These are phyloP conservation scores for Euclidium syriacum DNA, from an alignment of 345 rosid species.

Conservation along the genomic window DNA sequence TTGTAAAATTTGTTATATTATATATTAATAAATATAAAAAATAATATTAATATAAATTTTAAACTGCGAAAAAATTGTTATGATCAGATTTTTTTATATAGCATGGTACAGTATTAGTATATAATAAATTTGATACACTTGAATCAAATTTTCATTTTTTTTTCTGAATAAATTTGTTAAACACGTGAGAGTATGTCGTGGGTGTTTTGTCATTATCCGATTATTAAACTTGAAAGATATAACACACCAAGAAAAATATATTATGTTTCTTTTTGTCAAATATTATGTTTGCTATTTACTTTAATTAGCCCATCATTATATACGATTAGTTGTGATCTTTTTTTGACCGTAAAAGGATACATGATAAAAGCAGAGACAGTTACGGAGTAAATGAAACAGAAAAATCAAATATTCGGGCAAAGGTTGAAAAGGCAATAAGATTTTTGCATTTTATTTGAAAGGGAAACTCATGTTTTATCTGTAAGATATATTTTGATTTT, in stretches of 20 bases:
- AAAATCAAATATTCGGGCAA: constrained; percentile 2
- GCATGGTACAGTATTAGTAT: too few species aligned
- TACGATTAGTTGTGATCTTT: background rate
- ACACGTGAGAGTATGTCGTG: constrained; percentile 9
- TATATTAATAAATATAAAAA: too few species aligned
- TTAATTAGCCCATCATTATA: background rate
- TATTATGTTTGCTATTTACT: background rate
- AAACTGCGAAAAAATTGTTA: too few species aligned
- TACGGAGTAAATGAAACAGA: background rate
- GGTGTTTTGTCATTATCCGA: constrained; percentile 20
- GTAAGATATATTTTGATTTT: background rate
- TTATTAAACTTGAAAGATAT: background rate
- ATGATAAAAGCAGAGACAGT: background rate
- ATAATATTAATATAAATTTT: too few species aligned
- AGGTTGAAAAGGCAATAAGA: background rate
- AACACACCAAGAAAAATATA: background rate
- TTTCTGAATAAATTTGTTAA: background rate
- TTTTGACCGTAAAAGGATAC: background rate
- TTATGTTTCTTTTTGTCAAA: background rate
- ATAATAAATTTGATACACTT: too few species aligned
- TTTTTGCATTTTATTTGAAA: background rate
- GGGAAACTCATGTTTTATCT: background rate
- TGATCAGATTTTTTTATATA: background rate
- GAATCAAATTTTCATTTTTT: background rate
- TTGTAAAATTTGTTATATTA: too few species aligned